Evolutionary conservation across 805 yeast genomes (phyloP), one percentile per base, ranked within the genome.

Genomic region (Priceomyces melissophilus): DNA sequence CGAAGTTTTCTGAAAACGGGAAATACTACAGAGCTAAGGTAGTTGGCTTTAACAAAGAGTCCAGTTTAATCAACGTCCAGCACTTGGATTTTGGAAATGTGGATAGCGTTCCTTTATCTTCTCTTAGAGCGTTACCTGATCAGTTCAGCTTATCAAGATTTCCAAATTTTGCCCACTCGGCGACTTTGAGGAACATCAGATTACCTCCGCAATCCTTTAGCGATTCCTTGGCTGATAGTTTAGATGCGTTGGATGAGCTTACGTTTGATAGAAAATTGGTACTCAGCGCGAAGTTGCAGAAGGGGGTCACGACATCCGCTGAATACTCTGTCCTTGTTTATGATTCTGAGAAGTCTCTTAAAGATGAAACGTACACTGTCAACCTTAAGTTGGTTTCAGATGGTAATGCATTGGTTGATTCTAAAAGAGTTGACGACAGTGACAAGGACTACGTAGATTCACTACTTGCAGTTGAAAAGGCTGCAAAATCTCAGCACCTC

Each of bases 11-110:
- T 5, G 78, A 75, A 37, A 73, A 76, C 48, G 74, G 76, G 30
- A 76, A 76, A 50, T 80, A 57, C 53, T 79, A 75, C 63, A 76
- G 90, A 51, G 88, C 81, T 6, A 68, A 60, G 42, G 76, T 82
- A 34, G 38, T 71, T 13, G 58, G 64, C 17, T 63, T 65, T 41
- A 82, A 79, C 48, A 73, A 71, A 45, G 42, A 64, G 10, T 50
- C 71, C 13, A 62, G 60, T 41, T 59, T 60, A 40, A 77, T 61
- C 52, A 73, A 71, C 40, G 81, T 83, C 25, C 73, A 73, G 49
- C 79, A 80, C 44, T 59, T 82, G 35, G 90, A 83, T 55, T 78
- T 75, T 44, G 89, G 89, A 26, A 75, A 72, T 37, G 54, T 63
- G 30, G 81, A 75, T 50, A 52, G 55, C 25, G 78, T 79, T 8